Evolutionary conservation across 2,329 filamentous ascomycete genomes (phyloP).

Genomic region (Boeremia lycopersici): DNA sequence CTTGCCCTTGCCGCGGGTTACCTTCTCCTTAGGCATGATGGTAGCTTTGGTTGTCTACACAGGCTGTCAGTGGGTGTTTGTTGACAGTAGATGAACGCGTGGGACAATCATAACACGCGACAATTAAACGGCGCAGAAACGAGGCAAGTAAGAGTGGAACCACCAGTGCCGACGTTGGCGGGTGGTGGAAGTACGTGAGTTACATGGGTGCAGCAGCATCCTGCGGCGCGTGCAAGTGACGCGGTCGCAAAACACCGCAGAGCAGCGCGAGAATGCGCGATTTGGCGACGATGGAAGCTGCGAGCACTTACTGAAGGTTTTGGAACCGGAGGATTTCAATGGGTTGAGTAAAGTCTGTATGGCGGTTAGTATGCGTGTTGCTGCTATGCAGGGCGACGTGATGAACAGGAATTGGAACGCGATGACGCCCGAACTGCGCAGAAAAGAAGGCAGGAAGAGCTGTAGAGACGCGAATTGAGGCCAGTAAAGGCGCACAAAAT

Average conservation of each 20-base stretch:
- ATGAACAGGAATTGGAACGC: slow-evolving; percentile 40
- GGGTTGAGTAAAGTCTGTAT: slow-evolving; percentile 36
- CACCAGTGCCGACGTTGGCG: slow-evolving; percentile 7
- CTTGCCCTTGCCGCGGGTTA: slow-evolving; percentile 66
- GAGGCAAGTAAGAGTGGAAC: slow-evolving; percentile 6
- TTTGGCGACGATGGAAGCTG: slow-evolving; percentile 29
- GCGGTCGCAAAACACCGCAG: slow-evolving; percentile 43
- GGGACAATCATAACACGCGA: not conserved
- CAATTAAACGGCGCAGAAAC: slow-evolving; percentile 6
- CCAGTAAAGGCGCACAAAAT: slow-evolving; percentile 43
- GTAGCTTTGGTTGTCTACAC: slow-evolving; percentile 15
- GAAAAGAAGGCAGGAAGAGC: slow-evolving; percentile 35
- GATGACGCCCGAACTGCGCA: slow-evolving; percentile 34
- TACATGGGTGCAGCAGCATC: slow-evolving; percentile 21
- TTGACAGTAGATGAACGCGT: slow-evolving; percentile 4
- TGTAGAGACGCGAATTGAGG: slow-evolving; percentile 34
- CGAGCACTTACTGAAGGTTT: slow-evolving; percentile 37
- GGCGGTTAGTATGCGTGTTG: slow-evolving; percentile 39
- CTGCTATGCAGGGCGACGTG: slow-evolving; percentile 29
- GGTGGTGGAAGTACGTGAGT: slow-evolving; percentile 23
- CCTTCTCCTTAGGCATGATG: slow-evolving; percentile 73
- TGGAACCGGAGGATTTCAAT: slow-evolving; percentile 22
- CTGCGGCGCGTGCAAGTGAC: slow-evolving; percentile 31
- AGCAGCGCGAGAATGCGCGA: slow-evolving; percentile 35
- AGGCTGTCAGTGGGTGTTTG: slow-evolving; percentile 21